Conservation (phyloP, 257 asterid genomes). For the Plantago ovata region DNA sequence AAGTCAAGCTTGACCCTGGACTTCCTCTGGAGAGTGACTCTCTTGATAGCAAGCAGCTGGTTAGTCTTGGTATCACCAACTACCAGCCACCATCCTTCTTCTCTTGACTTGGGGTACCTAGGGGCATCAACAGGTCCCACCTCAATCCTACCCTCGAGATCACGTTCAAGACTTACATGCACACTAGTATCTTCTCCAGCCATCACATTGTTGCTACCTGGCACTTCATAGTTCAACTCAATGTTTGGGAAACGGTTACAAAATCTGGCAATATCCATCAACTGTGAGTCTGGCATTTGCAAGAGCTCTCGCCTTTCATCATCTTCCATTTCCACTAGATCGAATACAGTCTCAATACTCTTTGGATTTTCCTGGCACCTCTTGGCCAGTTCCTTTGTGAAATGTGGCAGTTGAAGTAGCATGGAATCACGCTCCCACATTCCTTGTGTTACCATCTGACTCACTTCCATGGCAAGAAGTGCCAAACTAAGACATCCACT, state of each 20-base stretch:
- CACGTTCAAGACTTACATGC: slow-evolving; percentile 44
- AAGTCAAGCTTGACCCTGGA: slow-evolving; percentile 54
- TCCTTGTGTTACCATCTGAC: slow-evolving; percentile 64
- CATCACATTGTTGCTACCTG: slow-evolving; percentile 25
- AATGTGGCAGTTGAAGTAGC: slow-evolving; percentile 57
- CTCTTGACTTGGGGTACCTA: slow-evolving; percentile 49
- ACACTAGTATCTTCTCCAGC: slow-evolving; percentile 39
- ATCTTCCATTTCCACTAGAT: slow-evolving; percentile 57
- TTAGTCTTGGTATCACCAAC: slow-evolving; percentile 54
- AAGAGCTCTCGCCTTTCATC: slow-evolving; percentile 52
- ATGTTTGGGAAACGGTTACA: slow-evolving; percentile 59
- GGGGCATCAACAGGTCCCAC: slow-evolving; percentile 60
- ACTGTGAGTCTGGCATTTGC: slow-evolving; percentile 48
- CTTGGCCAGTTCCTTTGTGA: slow-evolving; percentile 51
- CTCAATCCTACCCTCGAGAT: slow-evolving; percentile 48
- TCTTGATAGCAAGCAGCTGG: slow-evolving; percentile 54
- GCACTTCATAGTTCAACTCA: slow-evolving; percentile 42
- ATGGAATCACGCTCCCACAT: slow-evolving; percentile 70
- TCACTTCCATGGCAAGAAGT: slow-evolving; percentile 56
- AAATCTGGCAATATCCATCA: slow-evolving; percentile 53
- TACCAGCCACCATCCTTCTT: slow-evolving; percentile 66
- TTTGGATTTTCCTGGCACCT: slow-evolving; percentile 51
- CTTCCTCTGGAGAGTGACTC: slow-evolving; percentile 52
- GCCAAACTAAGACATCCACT: slow-evolving; percentile 57
- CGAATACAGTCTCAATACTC: slow-evolving; percentile 42